phyloP scores from a whole-genome alignment of 2,329 filamentous ascomycete species.

The Curvularia spicifera region DNA sequence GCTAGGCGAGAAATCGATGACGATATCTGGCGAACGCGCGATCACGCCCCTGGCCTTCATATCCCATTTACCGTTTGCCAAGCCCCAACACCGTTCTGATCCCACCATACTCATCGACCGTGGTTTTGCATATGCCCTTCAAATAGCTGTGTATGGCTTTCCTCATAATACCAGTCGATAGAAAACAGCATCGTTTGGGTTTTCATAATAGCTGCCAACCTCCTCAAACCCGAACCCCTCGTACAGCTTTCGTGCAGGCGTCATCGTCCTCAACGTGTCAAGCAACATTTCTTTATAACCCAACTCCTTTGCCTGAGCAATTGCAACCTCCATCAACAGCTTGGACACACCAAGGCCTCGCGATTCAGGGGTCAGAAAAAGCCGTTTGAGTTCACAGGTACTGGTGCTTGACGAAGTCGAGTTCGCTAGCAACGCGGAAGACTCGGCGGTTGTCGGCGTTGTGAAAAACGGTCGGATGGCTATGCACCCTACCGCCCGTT shows the following conservation, averaged over 20 bases:
- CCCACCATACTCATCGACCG: too few species aligned
- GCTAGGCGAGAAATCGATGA: conserved; percentile 30
- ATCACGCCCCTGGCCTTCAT: conserved; percentile 31
- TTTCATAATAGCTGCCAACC: conserved; percentile 62
- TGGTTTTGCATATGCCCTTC: not conserved
- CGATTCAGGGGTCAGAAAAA: conserved; percentile 59
- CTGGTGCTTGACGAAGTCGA: conserved; percentile 10
- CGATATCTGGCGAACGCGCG: conserved; percentile 36
- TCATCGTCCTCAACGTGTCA: conserved; percentile 64
- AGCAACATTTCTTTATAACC: conserved; percentile 62
- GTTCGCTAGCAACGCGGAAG: conserved; percentile 10
- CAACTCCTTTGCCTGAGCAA: conserved; percentile 54
- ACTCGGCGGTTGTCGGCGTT: conserved; percentile 9
- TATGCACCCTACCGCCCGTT: conserved; percentile 57
- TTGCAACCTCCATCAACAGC: conserved; percentile 54
- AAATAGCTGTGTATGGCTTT: not conserved
- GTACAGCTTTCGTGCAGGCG: conserved; percentile 59
- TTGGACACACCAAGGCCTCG: conserved; percentile 60
- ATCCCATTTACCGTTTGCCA: conserved; percentile 15
- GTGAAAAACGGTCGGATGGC: conserved; percentile 54
- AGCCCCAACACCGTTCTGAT: conserved; percentile 4
- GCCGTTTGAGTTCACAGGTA: conserved; percentile 63
- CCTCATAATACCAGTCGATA: conserved; percentile 49
- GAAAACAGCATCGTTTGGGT: conserved; percentile 61
- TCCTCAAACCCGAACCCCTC: conserved; percentile 59